Evolutionary conservation across 2,329 filamentous ascomycete species (phyloP), one percentile per base, ranked within the genome.

Genomic region (Peltaster fructicola): DNA sequence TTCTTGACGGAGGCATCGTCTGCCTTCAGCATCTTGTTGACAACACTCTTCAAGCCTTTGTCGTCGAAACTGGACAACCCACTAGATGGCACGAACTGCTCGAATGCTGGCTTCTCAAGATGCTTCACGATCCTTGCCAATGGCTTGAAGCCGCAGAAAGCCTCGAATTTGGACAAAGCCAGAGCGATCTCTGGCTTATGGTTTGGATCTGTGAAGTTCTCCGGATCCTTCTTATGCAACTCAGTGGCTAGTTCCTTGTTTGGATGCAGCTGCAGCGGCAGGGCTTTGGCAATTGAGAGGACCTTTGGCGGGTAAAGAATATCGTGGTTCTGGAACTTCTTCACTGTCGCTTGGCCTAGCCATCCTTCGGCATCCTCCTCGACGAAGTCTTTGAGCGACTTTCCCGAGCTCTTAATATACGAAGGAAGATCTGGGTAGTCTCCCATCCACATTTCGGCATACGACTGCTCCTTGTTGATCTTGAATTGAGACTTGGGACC

Each of bases 131-230:
- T 70, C 3, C 70, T 56, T 7, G 49, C 41, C 0, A 76, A 52
- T 0, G 73, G 68, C 41, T 78, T 81, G 55, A 72, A 82, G 5
- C 76, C 76, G 7, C 69, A 72, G 37, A 84, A 82, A 0, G 75
- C 68, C 45, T 82, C 75, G 38, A 84, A 82, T 12, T 68, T 64
- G 8, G 63, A 60, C 1, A 82, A 51, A 0, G 76, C 75, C 1
- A 84, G 55, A 1, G 76, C 75, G 26, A 84, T 82, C 43, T 84
- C 76, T 1, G 77, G 76, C 50, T 82, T 82, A 56, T 82, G 75
- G 45, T 82, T 82, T 3, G 64, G 53, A 35, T 84, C 75, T 2
- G 65, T 66, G 45, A 76, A 82, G 29, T 68, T 63, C 3, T 66
- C 49, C 0, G 75, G 73, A 26, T 79, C 59, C 34, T 67, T 46